Evolutionary conservation across 805 yeast species (phyloP), one percentile per base, ranked within the genome.

Genomic region (Grigorovia transvaalensis): DNA sequence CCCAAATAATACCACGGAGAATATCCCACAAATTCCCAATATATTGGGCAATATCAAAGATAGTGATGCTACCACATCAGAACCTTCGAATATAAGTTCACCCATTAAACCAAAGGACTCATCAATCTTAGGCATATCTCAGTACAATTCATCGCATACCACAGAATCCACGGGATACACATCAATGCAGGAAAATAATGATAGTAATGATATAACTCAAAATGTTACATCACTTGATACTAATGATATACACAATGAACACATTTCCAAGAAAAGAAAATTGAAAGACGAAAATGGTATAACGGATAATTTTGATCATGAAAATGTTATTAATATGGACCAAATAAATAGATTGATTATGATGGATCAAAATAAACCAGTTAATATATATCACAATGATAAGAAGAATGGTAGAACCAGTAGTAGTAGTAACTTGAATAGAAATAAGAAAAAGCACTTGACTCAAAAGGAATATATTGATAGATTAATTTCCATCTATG

Each of bases 401-500:
- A 23, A 18, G 15, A 17, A 45, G 6, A 33, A 2, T 12, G 27
- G 27, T 23, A 23, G 27, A 23, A 6, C 27, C 27, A 15, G 27
- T 44, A 44, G 18, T 29, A n/a, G 18, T 18, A 44, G 38, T 17
- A 49, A n/a, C n/a, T n/a, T 46, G 13, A 17, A 15, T 17, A 23
- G 27, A 23, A 17, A 52, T 4, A 56, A 56, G 8, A 33, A 33
- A 33, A 33, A 13, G 15, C 38, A 33, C 8, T 38, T 38, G 52
- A 58, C 59, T 12, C 68, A 64, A 47, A 52, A 55, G 5, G 63
- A 60, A 46, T 57, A 63, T 9, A 41, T 60, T 18, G 48, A 50
- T 11, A 63, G 63, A 41, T 50, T 67, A 42, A 55, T 53, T 2
- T 50, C 54, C 6, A 55, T 63, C 1, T 70, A 66, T 35, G 46